Evolutionary conservation across 2,329 filamentous ascomycete genomes (phyloP).

Genomic region (Microthyrium microscopicum): DNA sequence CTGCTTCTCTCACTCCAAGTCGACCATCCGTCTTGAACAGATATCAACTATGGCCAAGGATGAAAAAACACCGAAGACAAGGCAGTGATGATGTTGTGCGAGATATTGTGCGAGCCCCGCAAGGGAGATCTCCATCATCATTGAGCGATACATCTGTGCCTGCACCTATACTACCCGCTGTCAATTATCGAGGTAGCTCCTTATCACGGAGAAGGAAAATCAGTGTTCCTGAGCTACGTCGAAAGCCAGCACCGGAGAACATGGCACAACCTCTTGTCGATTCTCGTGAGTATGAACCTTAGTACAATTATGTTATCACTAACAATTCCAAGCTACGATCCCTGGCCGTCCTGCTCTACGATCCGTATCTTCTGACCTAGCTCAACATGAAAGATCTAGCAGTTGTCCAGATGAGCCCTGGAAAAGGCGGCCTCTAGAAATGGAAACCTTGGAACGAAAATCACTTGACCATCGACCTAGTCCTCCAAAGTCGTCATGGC

Average conservation of each 20-base stretch:
- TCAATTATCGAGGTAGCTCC: slow-evolving; percentile 18
- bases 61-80: no score
- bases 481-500: neutral
- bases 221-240: slow-evolving; percentile 23
- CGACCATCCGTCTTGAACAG: neutral
- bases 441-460: neutral
- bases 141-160: slow-evolving; percentile 22
- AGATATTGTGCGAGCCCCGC: no score
- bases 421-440: neutral
- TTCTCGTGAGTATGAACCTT: slow-evolving; percentile 19
- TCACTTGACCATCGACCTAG: neutral
- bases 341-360: slow-evolving; percentile 23
- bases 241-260: slow-evolving; percentile 15
- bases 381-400: slow-evolving; percentile 22
- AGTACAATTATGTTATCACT: slow-evolving; percentile 1
- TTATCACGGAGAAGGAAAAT: slow-evolving; percentile 23
- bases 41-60: slow-evolving; percentile 8
- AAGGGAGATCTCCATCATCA: slow-evolving; percentile 22
- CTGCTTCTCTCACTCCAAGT: neutral
- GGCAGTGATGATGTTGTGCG: no score
- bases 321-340: slow-evolving; percentile 18
- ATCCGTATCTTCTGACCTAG: slow-evolving; percentile 17
- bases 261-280: slow-evolving; percentile 17
- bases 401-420: slow-evolving; percentile 16
- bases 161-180: slow-evolving; percentile 17